Conservation (phyloP, 1,139 yeast species). For the Candida mesenterica region DNA sequence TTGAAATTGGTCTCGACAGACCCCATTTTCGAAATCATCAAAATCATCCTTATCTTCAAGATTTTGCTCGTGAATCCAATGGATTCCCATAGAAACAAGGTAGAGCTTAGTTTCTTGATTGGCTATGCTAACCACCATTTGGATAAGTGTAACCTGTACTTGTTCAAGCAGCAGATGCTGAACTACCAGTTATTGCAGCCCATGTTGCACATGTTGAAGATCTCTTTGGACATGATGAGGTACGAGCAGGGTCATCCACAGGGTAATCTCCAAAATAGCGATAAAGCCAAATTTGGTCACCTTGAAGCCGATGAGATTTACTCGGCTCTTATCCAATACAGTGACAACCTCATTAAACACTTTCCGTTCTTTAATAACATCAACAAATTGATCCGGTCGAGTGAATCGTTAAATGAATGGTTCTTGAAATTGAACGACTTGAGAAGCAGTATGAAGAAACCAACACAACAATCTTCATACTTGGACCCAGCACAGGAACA, state of each 20-base stretch:
- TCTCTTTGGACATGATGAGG: slow-evolving; percentile 13
- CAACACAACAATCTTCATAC: neutral
- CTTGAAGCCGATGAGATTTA: slow-evolving; percentile 3
- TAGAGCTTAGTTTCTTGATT: slow-evolving; percentile 25
- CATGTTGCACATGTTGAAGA: slow-evolving; percentile 32
- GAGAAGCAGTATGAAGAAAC: slow-evolving; percentile 2
- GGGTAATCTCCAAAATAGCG: neutral
- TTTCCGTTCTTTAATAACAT: slow-evolving; percentile 32
- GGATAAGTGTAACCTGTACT: slow-evolving; percentile 22
- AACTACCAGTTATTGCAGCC: slow-evolving; percentile 38
- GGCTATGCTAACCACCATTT: slow-evolving; percentile 22
- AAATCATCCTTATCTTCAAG: slow-evolving; percentile 30
- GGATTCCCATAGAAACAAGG: slow-evolving; percentile 17
- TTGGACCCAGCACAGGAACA: neutral
- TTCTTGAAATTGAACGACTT: slow-evolving; percentile 24
- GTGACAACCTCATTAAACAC: slow-evolving; percentile 26
- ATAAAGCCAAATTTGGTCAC: neutral
- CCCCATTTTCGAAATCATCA: slow-evolving; percentile 19
- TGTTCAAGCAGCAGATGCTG: slow-evolving; percentile 31
- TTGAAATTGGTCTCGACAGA: slow-evolving; percentile 6
- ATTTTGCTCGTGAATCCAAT: slow-evolving; percentile 29
- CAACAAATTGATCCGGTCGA: slow-evolving; percentile 28
- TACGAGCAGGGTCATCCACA: too few relatives aligned
- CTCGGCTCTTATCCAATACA: slow-evolving; percentile 18
- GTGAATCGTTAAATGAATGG: slow-evolving; percentile 27